Conservation (phyloP, 345 rosid species). For the Dimocarpus longan region DNA sequence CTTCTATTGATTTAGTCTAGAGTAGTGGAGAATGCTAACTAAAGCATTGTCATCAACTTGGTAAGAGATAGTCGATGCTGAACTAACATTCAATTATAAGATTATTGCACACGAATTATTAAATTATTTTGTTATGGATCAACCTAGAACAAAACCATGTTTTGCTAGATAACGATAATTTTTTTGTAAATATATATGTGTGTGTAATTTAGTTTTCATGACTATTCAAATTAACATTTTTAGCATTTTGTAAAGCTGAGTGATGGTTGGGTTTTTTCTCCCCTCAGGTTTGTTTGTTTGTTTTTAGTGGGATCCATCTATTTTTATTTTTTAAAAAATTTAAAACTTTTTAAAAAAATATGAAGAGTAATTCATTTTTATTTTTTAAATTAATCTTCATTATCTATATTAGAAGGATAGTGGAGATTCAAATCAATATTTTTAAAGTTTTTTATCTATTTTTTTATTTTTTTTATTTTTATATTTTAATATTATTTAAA, state of each 20-base stretch:
- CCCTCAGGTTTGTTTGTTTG: no score
- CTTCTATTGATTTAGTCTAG: constrained; percentile 53
- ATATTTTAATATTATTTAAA: no score
- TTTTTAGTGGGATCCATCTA: no score
- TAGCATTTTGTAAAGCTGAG: background rate
- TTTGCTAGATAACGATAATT: background rate
- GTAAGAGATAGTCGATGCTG: constrained; percentile 31
- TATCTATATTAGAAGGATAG: no score
- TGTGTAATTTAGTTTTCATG: background rate
- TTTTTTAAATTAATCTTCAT: no score
- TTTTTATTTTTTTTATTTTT: no score
- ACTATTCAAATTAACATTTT: background rate
- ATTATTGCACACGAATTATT: background rate
- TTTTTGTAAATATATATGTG: background rate
- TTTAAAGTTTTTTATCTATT: no score
- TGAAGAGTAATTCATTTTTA: no score
- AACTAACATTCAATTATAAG: background rate
- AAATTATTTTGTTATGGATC: background rate
- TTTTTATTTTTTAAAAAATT: no score
- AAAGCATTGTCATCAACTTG: constrained; percentile 55
- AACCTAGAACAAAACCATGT: background rate
- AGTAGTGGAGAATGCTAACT: constrained; percentile 66
- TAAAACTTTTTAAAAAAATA: no score
- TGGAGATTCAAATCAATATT: no score
- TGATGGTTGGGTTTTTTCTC: background rate